Base-by-base conservation (phyloP, 441 rosid genomes). In the Geranium incanum region DNA sequence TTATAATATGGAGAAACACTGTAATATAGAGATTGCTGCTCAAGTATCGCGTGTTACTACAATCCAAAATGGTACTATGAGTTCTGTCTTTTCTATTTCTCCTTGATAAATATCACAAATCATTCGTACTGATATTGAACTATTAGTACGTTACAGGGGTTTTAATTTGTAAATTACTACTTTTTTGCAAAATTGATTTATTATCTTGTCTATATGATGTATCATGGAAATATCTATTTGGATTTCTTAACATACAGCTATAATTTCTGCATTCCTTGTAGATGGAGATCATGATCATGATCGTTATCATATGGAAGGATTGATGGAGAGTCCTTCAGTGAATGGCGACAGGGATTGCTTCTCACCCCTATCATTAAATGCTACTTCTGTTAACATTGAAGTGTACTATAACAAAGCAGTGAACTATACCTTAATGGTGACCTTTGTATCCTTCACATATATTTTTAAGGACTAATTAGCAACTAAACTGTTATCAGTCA, bases 321-420 rank as follows among this genome's bases (percentile, higher is more conserved):
- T 90, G 68, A 89, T 92, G 97, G 95, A 92, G 85, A 90, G 97
- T 81, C 97, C 97, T 79, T 81, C 95, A 33, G 89, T 88, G 71
- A 95, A 90, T 71, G 97, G 89, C 77, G 97, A 95, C 65, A 88
- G 87, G 79, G 96, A 90, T 78, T 95, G 99, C 84, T 86, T 95
- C 84, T 81, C 97, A 4, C 95, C 97, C 45, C 80, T 95, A 70
- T 81, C 85, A 18, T 77, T 95, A 72, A 95, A 95, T 84, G 90
- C 92, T 55, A 92, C 99, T 75, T 92, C 99, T 77, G 85, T 95
- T 70, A 95, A 95, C 77, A 83, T 92, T 75, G 97, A 95, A 78
- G 93, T 90, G 72, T 95, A 95, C 85, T 95, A 90, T 71, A 95
- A 90, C 75, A 92, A 95, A 87, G 99, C 99, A 79, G 99, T 95